Evolutionary conservation across 176 grass and related monocot species (phyloP).

Genomic region (Zea luxurians): DNA sequence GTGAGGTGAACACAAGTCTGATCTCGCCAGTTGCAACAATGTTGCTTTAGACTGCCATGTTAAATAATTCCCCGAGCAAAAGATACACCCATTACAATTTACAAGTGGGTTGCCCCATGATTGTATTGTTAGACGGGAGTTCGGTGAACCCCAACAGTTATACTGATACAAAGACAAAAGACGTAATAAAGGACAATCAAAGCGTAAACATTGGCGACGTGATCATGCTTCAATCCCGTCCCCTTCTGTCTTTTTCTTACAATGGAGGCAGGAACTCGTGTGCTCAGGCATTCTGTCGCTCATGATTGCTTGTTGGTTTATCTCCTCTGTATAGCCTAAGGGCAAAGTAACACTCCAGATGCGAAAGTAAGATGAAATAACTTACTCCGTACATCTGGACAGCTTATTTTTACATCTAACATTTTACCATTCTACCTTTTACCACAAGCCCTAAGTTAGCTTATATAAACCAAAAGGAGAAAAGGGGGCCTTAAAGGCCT

Average conservation of each 20-base stretch:
- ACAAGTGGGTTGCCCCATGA: constrained; percentile 39
- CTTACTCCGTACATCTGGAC: not conserved
- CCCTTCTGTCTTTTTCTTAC: not conserved
- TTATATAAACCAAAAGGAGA: not conserved
- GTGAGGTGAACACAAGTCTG: constrained; percentile 32
- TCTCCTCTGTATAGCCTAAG: not conserved
- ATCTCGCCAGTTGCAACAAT: constrained; percentile 7
- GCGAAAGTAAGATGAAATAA: not conserved
- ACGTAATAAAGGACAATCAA: constrained; percentile 33
- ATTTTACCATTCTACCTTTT: not conserved
- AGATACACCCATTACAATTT: constrained; percentile 47
- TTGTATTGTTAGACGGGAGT: constrained; percentile 44
- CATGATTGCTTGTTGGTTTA: not conserved
- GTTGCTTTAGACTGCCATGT: constrained; percentile 40
- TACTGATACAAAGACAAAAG: constrained; percentile 45
- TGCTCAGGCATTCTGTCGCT: not conserved
- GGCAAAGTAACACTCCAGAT: not conserved
- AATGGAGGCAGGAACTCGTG: not conserved
- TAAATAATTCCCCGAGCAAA: constrained; percentile 50
- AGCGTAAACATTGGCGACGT: constrained; percentile 26
- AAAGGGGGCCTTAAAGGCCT: too few species aligned
- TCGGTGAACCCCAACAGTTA: constrained; percentile 37
- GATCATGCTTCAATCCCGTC: not conserved
- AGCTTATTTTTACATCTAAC: not conserved
- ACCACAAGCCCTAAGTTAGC: not conserved